A percentile compares a stretch with the other conserved stretches of the same genome.
Conservation (phyloP, 148 eudicot genomes). For the Limonium bicolor region DNA sequence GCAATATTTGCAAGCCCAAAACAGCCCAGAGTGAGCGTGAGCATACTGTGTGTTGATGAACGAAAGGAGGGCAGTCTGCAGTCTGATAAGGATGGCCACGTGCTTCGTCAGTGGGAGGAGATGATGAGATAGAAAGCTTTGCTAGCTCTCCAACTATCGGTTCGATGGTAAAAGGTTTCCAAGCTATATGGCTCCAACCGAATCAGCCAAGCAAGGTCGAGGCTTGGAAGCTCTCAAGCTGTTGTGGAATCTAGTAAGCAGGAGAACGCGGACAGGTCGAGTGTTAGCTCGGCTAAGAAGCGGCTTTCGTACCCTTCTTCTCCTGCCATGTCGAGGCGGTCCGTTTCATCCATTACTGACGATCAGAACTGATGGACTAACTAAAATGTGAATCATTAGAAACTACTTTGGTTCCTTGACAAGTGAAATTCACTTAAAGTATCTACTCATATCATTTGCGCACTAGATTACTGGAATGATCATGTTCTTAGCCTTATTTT, state of each 20-base stretch:
- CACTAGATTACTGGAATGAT: too few species aligned
- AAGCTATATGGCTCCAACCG: slow-evolving; percentile 2
- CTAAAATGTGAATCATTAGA: too few species aligned
- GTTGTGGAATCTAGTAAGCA: too few species aligned
- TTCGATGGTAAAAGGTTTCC: background rate
- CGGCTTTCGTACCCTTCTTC: slow-evolving; percentile 3
- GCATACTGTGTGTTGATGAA: background rate
- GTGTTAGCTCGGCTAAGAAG: background rate
- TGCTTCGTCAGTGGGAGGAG: background rate
- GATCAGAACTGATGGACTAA: too few species aligned
- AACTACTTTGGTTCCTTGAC: too few species aligned
- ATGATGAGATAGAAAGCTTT: background rate
- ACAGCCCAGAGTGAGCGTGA: background rate
- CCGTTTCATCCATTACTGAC: slow-evolving; percentile 1
- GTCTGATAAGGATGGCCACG: background rate
- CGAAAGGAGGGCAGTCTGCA: background rate
- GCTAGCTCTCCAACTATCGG: slow-evolving; percentile 1
- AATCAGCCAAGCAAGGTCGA: slow-evolving; percentile 3
- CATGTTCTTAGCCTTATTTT: too few species aligned
- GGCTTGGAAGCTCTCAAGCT: background rate
- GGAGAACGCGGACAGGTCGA: slow-evolving; percentile 2
- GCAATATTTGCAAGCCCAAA: background rate
- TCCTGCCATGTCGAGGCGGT: slow-evolving; percentile 1
- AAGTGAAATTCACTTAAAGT: too few species aligned
- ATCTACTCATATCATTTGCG: too few species aligned